Evolutionary conservation across 805 yeast genomes (phyloP), one percentile per base, ranked within the genome.

Genomic region (Suhomyces sp.): DNA sequence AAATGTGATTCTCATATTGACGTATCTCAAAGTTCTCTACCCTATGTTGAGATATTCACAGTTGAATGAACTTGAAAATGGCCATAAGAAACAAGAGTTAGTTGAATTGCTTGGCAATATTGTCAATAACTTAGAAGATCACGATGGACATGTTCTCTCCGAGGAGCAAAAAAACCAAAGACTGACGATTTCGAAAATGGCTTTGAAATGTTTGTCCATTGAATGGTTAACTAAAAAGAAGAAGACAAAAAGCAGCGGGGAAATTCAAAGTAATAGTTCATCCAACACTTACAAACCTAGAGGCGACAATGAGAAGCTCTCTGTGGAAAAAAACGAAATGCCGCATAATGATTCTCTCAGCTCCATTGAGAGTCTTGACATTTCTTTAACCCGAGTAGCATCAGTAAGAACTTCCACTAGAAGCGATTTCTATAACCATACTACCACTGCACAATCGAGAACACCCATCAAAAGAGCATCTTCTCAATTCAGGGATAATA

Each of bases 31-130:
- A 38, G 88, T 88, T 2, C 48, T 91, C 19, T 70, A 77, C 43
- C 95, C 95, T 1, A 59, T 90, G 50, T 57, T 90, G 20, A 65
- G 74, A 39, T 79, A 78, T 47, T 74, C 91, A 1, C 85, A 83
- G 47, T 61, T 88, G 35, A 44, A 37, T 17, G 69, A 66, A 14
- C 54, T 70, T 10, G 57, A 59, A 1, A 73, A 77, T 2, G 66
- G 67, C 6, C 86, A 88, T 56, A 82, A 85, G 48, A 66, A 62
- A 13, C 68, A 63, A 0, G 82, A 77, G 33, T 50, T 90, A 5
- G 44, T 58, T 5, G 70, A 72, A 5, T 58, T 82, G 6, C 60
- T 88, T 28, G 54, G 62, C 7, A 72, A 75, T 47, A 60, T 86
- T 8, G 56, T 67, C 11, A 47, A 54, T 5, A 58, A 55, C 27